Conservation (phyloP, 352 stramenopile genomes). For the Globisporangium sylvaticum region DNA sequence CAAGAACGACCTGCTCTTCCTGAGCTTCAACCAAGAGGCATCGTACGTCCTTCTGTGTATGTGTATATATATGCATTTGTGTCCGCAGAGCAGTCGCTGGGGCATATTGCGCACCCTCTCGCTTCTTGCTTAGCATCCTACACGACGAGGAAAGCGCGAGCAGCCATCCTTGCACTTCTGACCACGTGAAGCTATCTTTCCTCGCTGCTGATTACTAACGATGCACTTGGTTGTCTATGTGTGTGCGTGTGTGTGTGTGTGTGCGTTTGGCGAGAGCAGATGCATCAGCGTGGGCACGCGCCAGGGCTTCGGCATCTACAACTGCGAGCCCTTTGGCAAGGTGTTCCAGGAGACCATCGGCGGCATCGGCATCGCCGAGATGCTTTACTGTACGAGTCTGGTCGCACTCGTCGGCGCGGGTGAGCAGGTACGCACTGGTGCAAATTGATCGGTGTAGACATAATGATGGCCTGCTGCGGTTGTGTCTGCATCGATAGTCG, state of each 20-base stretch:
- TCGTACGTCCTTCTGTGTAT: slow-evolving; percentile 41
- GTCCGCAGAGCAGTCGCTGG: background rate
- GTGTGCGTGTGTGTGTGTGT: slow-evolving; percentile 3
- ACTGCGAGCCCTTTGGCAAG: slow-evolving; percentile 89
- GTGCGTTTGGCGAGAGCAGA: slow-evolving; percentile 22
- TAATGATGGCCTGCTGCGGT: too few relatives aligned
- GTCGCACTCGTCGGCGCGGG: slow-evolving; percentile 89
- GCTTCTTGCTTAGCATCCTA: background rate
- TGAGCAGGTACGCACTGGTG: slow-evolving; percentile 51
- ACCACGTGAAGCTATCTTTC: background rate
- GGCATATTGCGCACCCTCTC: background rate
- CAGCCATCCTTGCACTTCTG: background rate
- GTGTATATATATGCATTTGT: background rate
- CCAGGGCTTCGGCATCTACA: slow-evolving; percentile 89
- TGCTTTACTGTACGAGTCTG: slow-evolving; percentile 92
- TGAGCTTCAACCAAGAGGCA: slow-evolving; percentile 92
- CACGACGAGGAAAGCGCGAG: background rate
- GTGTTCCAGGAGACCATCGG: slow-evolving; percentile 86
- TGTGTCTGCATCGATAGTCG: background rate
- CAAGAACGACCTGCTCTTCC: slow-evolving; percentile 75
- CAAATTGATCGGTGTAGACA: background rate
- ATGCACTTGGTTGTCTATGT: slow-evolving; percentile 3
- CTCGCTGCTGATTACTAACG: background rate
- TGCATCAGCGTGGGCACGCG: slow-evolving; percentile 89
- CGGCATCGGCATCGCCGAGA: slow-evolving; percentile 88